phyloP scores from a whole-genome alignment of 2,329 filamentous ascomycete genomes.

The Hypoxylon sp. region DNA sequence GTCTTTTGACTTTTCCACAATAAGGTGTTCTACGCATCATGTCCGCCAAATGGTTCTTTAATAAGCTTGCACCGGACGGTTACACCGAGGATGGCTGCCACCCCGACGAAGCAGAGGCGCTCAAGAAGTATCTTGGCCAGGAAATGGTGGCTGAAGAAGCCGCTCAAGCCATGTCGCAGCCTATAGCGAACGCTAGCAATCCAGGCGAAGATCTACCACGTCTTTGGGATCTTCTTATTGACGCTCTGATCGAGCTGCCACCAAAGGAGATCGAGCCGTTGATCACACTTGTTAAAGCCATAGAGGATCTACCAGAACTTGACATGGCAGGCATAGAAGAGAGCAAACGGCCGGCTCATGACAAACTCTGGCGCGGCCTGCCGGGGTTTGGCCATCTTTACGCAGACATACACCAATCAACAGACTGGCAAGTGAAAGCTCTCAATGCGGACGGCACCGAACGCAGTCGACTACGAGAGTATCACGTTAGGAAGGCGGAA shows the following conservation, averaged over 20 bases:
- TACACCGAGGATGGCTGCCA: conserved; percentile 10
- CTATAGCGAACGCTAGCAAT: neutral
- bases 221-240: conserved; percentile 9
- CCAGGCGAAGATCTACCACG: neutral
- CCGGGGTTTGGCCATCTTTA: conserved; percentile 13
- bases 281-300: conserved; percentile 7
- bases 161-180: conserved; percentile 4
- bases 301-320: neutral
- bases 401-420: neutral
- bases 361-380: conserved; percentile 19
- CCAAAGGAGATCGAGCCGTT: neutral
- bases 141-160: neutral
- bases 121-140: conserved; percentile 6
- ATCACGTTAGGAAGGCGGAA: conserved; percentile 4
- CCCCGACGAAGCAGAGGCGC: conserved; percentile 4
- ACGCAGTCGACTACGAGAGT: neutral
- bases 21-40: neutral
- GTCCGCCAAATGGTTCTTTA: conserved; percentile 1
- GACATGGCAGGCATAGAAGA: conserved; percentile 4
- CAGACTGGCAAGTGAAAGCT: neutral
- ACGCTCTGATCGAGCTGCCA: conserved; percentile 14
- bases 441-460: neutral
- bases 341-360: conserved; percentile 1
- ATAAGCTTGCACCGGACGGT: conserved; percentile 6
- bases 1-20: neutral